These are phyloP conservation scores for Ochetophila trinervis DNA, from an alignment of 306 rosid species.

Conservation along the genomic window DNA sequence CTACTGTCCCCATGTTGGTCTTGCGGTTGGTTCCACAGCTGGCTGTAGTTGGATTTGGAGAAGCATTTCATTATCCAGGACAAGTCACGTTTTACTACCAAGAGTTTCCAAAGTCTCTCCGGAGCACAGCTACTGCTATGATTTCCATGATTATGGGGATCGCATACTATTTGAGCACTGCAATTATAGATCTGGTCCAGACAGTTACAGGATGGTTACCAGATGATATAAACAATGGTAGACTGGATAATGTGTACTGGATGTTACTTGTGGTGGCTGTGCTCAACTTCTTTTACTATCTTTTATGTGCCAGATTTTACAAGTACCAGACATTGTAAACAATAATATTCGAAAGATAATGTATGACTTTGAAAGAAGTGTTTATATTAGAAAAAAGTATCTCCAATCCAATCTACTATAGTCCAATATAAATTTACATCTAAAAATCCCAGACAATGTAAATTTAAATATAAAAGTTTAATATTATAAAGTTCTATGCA, in stretches of 20 bases:
- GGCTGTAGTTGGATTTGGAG: conserved; percentile 54
- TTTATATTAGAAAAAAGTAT: no score
- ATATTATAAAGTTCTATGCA: no score
- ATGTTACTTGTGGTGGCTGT: conserved; percentile 39
- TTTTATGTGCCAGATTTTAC: conserved; percentile 40
- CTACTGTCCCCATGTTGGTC: conserved; percentile 23
- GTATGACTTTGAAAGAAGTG: no score
- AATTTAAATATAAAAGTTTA: neutral
- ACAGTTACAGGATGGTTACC: conserved; percentile 55
- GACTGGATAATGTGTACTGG: conserved; percentile 53
- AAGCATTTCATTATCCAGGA: conserved; percentile 63
- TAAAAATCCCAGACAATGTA: no score
- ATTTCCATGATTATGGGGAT: conserved; percentile 41
- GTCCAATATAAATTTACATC: no score
- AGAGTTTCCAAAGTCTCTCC: conserved; percentile 47
- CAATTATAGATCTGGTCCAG: conserved; percentile 33
- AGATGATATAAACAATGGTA: conserved; percentile 48
- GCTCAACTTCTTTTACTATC: conserved; percentile 46
- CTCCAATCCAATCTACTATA: no score
- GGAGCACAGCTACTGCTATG: conserved; percentile 58
- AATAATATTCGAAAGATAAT: no score
- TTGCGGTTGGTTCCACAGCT: conserved; percentile 62
- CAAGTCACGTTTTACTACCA: conserved; percentile 64
- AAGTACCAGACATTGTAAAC: conserved; percentile 32
- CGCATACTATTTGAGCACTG: conserved; percentile 40